Evolutionary conservation across 345 rosid genomes (phyloP), one percentile per base, ranked within the genome.

Genomic region (Firmiana major): DNA sequence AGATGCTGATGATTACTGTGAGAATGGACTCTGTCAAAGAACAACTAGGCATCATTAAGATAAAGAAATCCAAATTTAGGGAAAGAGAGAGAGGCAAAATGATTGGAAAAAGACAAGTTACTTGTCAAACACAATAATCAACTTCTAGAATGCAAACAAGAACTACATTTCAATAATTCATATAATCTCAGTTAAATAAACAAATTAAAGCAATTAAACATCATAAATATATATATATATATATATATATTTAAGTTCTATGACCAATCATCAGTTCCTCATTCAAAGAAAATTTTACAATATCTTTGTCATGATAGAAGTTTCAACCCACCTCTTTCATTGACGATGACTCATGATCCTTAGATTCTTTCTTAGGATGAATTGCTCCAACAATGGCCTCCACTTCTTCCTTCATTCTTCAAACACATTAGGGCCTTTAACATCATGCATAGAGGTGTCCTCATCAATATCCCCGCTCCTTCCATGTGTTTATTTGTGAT

Each of bases 381-480:
- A 89, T 74, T 34, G 87, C 71, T 48, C 73, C 80, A 11, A 83
- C 75, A 53, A 89, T 38, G 26, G 91, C 91, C 78, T 90, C 87
- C 0, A 90, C 60, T 79, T 87, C 90, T 81, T 87, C 91, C 77
- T 87, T 87, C 21, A 83, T 78, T 58, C 91, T 80, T 87, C 75
- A 60, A 89, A 83, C 77, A 85, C 81, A 75, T 67, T 54, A 48
- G 88, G 85, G 5, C 84, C 87, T 79, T 77, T 83, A 51, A 83
- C 90, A 53, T 85, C 78, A 42, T 82, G 83, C n/a, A 79, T 48
- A 4, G 79, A 40, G 46, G 85, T 89, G 69, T 57, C 64, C 75
- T 83, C 78, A 68, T 89, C 87, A 57, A 86, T 85, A 80, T 85
- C 84, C 42, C 78, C 77, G 55, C 81, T 87, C 63, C 80, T 79